Percentiles rank a stretch among this genome's conserved stretches.
phyloP scores from a whole-genome alignment of 495 filamentous ascomycete genomes.

The Geopyxis carbonaria region DNA sequence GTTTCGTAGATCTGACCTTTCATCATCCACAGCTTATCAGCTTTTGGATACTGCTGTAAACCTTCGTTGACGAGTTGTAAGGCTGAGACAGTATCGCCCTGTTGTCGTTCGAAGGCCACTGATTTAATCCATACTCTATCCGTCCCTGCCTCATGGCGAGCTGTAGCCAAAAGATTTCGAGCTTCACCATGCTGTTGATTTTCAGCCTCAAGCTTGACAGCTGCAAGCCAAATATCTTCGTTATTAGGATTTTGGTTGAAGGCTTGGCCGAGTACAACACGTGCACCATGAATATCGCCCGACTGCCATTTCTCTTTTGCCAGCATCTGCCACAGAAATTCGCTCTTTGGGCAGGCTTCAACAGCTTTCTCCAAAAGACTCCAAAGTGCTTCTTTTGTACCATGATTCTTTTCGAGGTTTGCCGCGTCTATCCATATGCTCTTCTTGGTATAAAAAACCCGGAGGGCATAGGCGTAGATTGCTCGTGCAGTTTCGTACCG shows the following conservation, averaged over 20 bases:
- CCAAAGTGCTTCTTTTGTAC: conserved; percentile 65
- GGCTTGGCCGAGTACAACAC: conserved; percentile 62
- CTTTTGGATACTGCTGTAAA: conserved; percentile 69
- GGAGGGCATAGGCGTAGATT: conserved; percentile 79
- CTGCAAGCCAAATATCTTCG: conserved; percentile 91
- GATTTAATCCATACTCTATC: conserved; percentile 95
- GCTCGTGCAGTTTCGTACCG: conserved; percentile 80
- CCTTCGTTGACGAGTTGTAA: conserved; percentile 77
- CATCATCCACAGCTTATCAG: conserved; percentile 91
- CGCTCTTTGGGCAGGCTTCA: conserved; percentile 74
- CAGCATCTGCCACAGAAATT: conserved; percentile 89
- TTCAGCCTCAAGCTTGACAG: conserved; percentile 87
- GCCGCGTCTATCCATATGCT: conserved; percentile 77
- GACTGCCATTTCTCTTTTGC: conserved; percentile 85
- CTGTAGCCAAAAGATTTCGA: conserved; percentile 57
- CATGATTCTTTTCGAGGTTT: conserved; percentile 81
- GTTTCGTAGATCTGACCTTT: conserved; percentile 94
- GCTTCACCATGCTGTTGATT: conserved; percentile 65
- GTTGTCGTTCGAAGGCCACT: conserved; percentile 75
- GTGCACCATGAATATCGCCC: conserved; percentile 68
- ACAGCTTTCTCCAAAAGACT: conserved; percentile 81
- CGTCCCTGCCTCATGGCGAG: conserved; percentile 71
- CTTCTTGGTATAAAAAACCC: conserved; percentile 67
- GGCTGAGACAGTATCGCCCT: conserved; percentile 59
- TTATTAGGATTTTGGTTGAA: conserved; percentile 89